phyloP scores from a whole-genome alignment of 2,329 filamentous ascomycete species.

The Fusarium sp. region DNA sequence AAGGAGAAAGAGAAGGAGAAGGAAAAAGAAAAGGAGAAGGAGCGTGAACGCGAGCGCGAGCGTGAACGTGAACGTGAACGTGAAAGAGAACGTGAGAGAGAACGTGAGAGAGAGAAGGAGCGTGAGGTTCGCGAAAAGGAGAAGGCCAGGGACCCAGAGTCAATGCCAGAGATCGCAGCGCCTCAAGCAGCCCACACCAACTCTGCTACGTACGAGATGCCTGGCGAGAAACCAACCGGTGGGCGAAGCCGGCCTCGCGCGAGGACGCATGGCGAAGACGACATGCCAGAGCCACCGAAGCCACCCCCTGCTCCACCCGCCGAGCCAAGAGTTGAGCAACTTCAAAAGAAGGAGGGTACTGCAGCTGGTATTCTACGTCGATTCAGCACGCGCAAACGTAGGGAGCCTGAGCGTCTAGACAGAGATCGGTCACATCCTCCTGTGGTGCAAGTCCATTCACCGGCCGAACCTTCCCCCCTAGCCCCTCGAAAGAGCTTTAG shows the following conservation, averaged over 20 bases:
- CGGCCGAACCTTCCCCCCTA: conserved; percentile 71
- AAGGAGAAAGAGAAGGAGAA: conserved; percentile 51
- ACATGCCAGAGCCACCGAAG: conserved; percentile 73
- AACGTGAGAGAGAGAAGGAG: conserved; percentile 46
- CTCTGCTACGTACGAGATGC: conserved; percentile 84
- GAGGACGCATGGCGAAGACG: conserved; percentile 94
- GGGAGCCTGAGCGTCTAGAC: conserved; percentile 73
- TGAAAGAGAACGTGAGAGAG: conserved; percentile 35
- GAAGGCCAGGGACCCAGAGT: conserved; percentile 57
- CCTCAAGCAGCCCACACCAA: conserved; percentile 94
- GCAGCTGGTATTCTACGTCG: conserved; percentile 86
- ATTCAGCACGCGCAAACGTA: conserved; percentile 87
- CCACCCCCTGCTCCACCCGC: conserved; percentile 53
- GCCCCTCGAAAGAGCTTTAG: conserved; percentile 89
- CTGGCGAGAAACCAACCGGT: conserved; percentile 87
- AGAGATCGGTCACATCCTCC: conserved; percentile 78
- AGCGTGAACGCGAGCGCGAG: conserved; percentile 37
- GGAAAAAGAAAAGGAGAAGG: conserved; percentile 49
- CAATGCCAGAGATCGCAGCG: conserved; percentile 79
- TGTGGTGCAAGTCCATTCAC: conserved; percentile 82
- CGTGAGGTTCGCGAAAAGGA: conserved; percentile 48
- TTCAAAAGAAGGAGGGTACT: conserved; percentile 85
- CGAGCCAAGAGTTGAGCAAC: conserved; percentile 71
- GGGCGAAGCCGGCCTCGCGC: conserved; percentile 86
- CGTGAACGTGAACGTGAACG: conserved; percentile 39